Evolutionary conservation across 2,329 filamentous ascomycete species (phyloP).

Genomic region (Cordyceps fumosorosea): DNA sequence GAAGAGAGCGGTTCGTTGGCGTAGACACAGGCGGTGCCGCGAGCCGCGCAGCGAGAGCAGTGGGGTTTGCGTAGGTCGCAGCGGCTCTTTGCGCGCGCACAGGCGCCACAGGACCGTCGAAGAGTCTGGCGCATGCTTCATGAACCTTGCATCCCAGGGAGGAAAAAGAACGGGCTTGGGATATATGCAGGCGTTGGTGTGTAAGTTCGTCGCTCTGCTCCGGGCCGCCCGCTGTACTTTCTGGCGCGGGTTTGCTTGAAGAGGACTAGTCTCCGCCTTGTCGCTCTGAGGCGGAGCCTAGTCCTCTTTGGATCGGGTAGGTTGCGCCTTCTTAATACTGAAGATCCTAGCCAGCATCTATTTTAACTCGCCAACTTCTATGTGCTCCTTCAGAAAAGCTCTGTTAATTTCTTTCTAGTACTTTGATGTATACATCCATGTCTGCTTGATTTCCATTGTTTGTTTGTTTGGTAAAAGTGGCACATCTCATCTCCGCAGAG

Average conservation of each 20-base stretch:
- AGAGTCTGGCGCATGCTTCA: conserved; percentile 48
- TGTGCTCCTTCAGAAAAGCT: no score
- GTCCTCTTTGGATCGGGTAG: not conserved
- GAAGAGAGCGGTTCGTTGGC: conserved; percentile 34
- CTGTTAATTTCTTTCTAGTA: no score
- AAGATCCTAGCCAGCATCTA: no score
- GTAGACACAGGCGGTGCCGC: conserved; percentile 41
- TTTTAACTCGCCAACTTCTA: no score
- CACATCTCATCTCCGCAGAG: no score
- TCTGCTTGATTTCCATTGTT: no score
- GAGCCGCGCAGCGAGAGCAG: conserved; percentile 49
- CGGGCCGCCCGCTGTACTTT: not conserved
- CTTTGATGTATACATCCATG: no score
- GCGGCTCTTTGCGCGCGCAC: conserved; percentile 48
- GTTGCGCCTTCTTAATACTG: not conserved
- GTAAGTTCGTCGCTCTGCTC: not conserved
- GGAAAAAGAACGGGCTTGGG: no score
- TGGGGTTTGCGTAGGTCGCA: conserved; percentile 48
- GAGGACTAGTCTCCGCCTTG: conserved; percentile 8
- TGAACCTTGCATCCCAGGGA: no score
- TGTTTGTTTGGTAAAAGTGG: no score
- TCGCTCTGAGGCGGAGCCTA: conserved; percentile 2
- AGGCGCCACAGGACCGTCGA: conserved; percentile 49
- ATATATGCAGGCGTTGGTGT: not conserved
- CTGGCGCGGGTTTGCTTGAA: not conserved